phyloP scores from a whole-genome alignment of 1,284 basidiomycete genomes.

The Sporisorium reilianum region DNA sequence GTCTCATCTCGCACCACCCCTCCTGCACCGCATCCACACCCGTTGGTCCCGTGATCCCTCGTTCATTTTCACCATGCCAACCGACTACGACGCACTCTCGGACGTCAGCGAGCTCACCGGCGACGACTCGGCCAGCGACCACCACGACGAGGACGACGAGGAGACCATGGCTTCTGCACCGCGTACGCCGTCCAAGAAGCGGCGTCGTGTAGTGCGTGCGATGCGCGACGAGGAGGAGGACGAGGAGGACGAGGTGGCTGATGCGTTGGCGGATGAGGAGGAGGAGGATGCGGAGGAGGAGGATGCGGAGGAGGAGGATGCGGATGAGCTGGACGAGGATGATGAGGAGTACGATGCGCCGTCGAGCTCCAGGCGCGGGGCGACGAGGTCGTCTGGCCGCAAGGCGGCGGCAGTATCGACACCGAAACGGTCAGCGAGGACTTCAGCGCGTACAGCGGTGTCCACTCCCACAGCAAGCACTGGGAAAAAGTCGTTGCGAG shows the following conservation, averaged over 20 bases:
- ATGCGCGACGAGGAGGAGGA: constrained; percentile 36
- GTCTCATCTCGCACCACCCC: too few species aligned
- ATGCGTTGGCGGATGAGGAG: constrained; percentile 29
- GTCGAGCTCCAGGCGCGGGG: constrained; percentile 16
- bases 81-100: constrained; percentile 42
- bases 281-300: constrained; percentile 62
- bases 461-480: constrained; percentile 14
- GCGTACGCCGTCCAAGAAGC: constrained; percentile 39
- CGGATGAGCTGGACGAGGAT: constrained; percentile 66
- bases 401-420: constrained; percentile 6
- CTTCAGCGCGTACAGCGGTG: neutral
- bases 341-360: constrained; percentile 60
- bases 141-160: constrained; percentile 14
- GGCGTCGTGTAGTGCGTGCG: constrained; percentile 20
- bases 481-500: constrained; percentile 38
- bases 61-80: constrained; percentile 5
- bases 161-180: constrained; percentile 27
- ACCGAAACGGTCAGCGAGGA: constrained; percentile 23
- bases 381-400: constrained; percentile 3
- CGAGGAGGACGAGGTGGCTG: constrained; percentile 34
- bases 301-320: constrained; percentile 63
- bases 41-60: neutral
- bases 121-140: constrained; percentile 15
- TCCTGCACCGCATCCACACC: neutral
- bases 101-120: constrained; percentile 46